Conservation (phyloP, 1,284 basidiomycete genomes). For the Malassezia slooffiae region DNA sequence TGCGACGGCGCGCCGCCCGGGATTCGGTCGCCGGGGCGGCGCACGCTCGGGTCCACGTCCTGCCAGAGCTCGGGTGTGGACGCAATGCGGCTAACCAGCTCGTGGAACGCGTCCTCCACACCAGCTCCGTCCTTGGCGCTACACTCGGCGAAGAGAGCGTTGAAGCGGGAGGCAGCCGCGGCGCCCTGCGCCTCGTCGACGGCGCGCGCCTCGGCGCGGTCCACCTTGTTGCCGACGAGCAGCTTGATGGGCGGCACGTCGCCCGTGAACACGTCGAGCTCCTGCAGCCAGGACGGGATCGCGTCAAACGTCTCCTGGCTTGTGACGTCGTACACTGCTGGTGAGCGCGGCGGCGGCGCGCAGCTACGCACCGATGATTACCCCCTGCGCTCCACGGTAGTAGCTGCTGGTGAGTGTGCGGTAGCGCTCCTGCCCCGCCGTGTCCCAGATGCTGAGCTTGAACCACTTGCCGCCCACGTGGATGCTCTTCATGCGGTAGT, state of each 20-base stretch:
- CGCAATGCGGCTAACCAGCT: slow-evolving; percentile 38
- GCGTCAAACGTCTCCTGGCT: slow-evolving; percentile 83
- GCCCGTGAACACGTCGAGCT: slow-evolving; percentile 80
- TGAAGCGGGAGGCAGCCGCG: slow-evolving; percentile 68
- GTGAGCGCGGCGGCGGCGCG: not conserved
- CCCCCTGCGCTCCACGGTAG: slow-evolving; percentile 84
- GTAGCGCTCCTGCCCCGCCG: slow-evolving; percentile 47
- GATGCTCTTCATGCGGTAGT: slow-evolving; percentile 52
- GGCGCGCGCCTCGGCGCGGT: slow-evolving; percentile 77
- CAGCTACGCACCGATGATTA: slow-evolving; percentile 64
- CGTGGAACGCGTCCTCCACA: slow-evolving; percentile 41
- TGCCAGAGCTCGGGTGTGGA: slow-evolving; percentile 40
- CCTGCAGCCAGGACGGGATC: slow-evolving; percentile 80
- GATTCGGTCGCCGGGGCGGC: slow-evolving; percentile 42
- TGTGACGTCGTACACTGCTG: slow-evolving; percentile 79
- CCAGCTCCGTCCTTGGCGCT: slow-evolving; percentile 42
- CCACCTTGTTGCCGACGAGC: slow-evolving; percentile 85
- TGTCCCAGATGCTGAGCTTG: slow-evolving; percentile 54
- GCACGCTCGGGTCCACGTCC: slow-evolving; percentile 25
- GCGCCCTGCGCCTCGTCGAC: slow-evolving; percentile 69
- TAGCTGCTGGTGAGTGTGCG: slow-evolving; percentile 83
- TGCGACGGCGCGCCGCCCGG: slow-evolving; percentile 39
- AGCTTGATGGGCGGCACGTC: slow-evolving; percentile 72
- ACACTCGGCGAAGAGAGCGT: slow-evolving; percentile 72
- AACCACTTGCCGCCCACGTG: slow-evolving; percentile 50